These are phyloP conservation scores for Trifolium repens DNA, from an alignment of 306 rosid species.

Conservation along the genomic window DNA sequence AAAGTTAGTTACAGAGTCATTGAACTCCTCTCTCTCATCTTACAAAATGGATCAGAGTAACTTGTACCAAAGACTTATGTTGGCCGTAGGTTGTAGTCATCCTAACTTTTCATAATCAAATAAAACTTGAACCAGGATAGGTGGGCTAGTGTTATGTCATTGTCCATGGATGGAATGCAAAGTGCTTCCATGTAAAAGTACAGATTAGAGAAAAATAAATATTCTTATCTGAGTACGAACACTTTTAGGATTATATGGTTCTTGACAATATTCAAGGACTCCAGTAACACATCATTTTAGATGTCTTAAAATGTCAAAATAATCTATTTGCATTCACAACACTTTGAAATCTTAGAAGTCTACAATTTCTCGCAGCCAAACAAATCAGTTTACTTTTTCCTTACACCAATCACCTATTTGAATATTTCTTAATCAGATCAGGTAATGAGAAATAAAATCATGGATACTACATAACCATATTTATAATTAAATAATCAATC, in stretches of 20 bases:
- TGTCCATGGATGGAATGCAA: slow-evolving; percentile 20
- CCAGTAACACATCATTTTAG: slow-evolving; percentile 8
- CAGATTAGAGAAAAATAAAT: slow-evolving; percentile 24
- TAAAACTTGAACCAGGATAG: slow-evolving; percentile 19
- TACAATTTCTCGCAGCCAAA: slow-evolving; percentile 8
- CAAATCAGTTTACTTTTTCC: not conserved
- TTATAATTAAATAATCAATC: slow-evolving; percentile 43
- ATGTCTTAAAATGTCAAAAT: slow-evolving; percentile 23
- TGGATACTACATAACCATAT: slow-evolving; percentile 21
- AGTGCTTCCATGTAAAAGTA: slow-evolving; percentile 2
- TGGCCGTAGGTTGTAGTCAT: slow-evolving; percentile 2
- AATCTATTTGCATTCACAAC: slow-evolving; percentile 27
- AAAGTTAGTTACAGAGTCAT: too few relatives aligned
- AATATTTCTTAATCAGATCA: slow-evolving; percentile 16
- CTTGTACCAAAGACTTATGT: slow-evolving; percentile 23
- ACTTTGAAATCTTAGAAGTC: not conserved
- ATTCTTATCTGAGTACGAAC: not conserved
- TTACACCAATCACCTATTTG: not conserved
- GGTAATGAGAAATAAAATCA: not conserved
- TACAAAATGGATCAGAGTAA: slow-evolving; percentile 28
- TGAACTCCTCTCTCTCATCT: too few relatives aligned
- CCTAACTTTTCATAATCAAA: slow-evolving; percentile 19
- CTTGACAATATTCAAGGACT: slow-evolving; percentile 36
- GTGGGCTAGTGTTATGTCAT: slow-evolving; percentile 11
- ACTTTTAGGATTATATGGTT: slow-evolving; percentile 31